These are phyloP conservation scores for Phytophthora fragariae DNA, from an alignment of 352 stramenopile species.

Conservation along the genomic window DNA sequence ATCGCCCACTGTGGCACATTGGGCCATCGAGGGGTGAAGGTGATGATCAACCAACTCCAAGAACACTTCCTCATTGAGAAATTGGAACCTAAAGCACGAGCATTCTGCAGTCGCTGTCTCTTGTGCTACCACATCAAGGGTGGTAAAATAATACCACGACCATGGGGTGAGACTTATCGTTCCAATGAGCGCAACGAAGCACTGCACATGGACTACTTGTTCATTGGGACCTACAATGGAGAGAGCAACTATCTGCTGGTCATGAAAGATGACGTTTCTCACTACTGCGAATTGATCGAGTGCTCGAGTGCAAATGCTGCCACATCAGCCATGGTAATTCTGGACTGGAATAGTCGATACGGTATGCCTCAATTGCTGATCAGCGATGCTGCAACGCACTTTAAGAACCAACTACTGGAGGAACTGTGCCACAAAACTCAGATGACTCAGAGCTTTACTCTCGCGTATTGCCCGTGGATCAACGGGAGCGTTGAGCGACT, in stretches of 20 bases:
- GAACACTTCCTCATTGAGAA: conserved; percentile 8
- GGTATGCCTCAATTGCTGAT: conserved; percentile 9
- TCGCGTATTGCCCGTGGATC: conserved; percentile 14
- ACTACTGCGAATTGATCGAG: conserved; percentile 4
- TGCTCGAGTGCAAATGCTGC: conserved; percentile 4
- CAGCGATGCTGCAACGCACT: conserved; percentile 12
- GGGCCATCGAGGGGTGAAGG: conserved; percentile 9
- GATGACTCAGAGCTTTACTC: conserved; percentile 7
- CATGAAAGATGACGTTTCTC: too few relatives aligned
- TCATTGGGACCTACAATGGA: conserved; percentile 13
- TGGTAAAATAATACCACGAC: conserved; percentile 12
- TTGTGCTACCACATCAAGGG: conserved; percentile 18
- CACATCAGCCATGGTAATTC: background rate
- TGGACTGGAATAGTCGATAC: conserved; percentile 17
- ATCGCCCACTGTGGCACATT: conserved; percentile 23
- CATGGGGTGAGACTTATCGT: conserved; percentile 8
- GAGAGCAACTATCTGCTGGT: too few relatives aligned
- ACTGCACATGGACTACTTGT: conserved; percentile 15
- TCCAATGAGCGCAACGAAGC: conserved; percentile 4
- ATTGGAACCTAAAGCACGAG: conserved; percentile 5
- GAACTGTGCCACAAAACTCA: conserved; percentile 13
- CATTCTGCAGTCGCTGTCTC: conserved; percentile 4
- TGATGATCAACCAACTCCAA: conserved; percentile 18
- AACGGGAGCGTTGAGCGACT: conserved; percentile 11
- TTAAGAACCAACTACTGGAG: conserved; percentile 18